Conservation (phyloP, 768 basidiomycete genomes). For the Panellus pusillus region DNA sequence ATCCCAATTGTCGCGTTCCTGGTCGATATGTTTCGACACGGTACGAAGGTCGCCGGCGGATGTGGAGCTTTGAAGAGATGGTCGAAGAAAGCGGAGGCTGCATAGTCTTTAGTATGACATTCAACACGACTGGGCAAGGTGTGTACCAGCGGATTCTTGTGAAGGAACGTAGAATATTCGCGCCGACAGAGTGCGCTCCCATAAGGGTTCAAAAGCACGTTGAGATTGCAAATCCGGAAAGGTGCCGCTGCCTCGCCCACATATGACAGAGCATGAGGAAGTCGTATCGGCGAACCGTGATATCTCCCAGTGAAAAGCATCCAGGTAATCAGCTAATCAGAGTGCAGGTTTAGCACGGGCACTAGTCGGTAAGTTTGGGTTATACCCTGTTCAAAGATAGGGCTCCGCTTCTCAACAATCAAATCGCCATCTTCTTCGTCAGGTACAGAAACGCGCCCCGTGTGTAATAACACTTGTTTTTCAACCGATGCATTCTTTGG, state of each 20-base stretch:
- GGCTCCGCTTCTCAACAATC: slow-evolving; percentile 32
- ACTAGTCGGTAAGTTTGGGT: background rate
- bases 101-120: background rate
- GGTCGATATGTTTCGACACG: slow-evolving; percentile 52
- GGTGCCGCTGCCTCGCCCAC: slow-evolving; percentile 37
- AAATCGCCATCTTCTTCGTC: slow-evolving; percentile 53
- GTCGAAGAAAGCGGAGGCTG: slow-evolving; percentile 25
- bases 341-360: slow-evolving; percentile 1
- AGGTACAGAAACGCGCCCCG: slow-evolving; percentile 50
- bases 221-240: background rate
- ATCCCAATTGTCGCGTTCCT: slow-evolving; percentile 50
- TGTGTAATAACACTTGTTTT: slow-evolving; percentile 74
- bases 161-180: slow-evolving; percentile 46
- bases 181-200: slow-evolving; percentile 36
- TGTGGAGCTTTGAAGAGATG: slow-evolving; percentile 28
- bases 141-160: slow-evolving; percentile 31
- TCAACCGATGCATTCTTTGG: slow-evolving; percentile 75
- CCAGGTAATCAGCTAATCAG: slow-evolving; percentile 14
- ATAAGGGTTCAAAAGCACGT: slow-evolving; percentile 2
- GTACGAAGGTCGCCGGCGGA: slow-evolving; percentile 49
- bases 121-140: background rate
- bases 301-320: slow-evolving; percentile 45
- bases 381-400: slow-evolving; percentile 44
- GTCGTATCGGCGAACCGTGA: slow-evolving; percentile 43
- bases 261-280: slow-evolving; percentile 46